Conservation (phyloP, 805 yeast species). For the Blastobotrys mokoenaii region DNA sequence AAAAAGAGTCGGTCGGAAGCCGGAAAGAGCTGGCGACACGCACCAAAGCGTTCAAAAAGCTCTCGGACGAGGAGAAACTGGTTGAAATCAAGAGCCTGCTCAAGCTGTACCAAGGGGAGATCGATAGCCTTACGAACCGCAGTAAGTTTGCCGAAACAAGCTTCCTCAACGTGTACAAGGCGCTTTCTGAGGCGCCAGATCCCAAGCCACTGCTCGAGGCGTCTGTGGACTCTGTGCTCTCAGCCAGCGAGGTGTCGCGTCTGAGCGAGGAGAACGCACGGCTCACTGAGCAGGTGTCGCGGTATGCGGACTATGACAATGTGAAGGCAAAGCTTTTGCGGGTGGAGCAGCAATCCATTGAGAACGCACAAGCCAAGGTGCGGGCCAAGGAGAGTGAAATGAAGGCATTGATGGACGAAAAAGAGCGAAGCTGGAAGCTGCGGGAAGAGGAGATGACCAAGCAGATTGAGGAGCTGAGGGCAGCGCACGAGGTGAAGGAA, state of each 20-base stretch:
- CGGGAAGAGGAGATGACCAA: slow-evolving; percentile 45
- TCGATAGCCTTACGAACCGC: slow-evolving; percentile 72
- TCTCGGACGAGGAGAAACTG: slow-evolving; percentile 59
- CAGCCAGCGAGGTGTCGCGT: slow-evolving; percentile 43
- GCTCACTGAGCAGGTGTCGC: slow-evolving; percentile 45
- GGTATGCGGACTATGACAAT: slow-evolving; percentile 71
- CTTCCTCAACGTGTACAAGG: slow-evolving; percentile 66
- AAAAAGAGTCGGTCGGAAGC: slow-evolving; percentile 54
- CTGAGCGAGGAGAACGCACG: slow-evolving; percentile 42
- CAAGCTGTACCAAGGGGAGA: slow-evolving; percentile 75
- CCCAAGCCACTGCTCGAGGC: slow-evolving; percentile 74
- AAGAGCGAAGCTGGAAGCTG: slow-evolving; percentile 57
- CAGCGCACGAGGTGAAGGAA: slow-evolving; percentile 55
- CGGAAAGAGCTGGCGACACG: slow-evolving; percentile 71
- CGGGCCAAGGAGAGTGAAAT: slow-evolving; percentile 69
- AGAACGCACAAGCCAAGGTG: slow-evolving; percentile 43
- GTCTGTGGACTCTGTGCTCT: slow-evolving; percentile 54
- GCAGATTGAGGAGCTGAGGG: slow-evolving; percentile 47
- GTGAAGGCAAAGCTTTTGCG: slow-evolving; percentile 54
- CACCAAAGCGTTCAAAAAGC: slow-evolving; percentile 79
- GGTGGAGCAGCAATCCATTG: slow-evolving; percentile 53
- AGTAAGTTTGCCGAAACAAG: slow-evolving; percentile 65
- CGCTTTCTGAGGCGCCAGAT: slow-evolving; percentile 85
- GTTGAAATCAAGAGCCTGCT: slow-evolving; percentile 57
- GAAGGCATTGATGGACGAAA: slow-evolving; percentile 61